Evolutionary conservation across 2,329 filamentous ascomycete species (phyloP), one percentile per base, ranked within the genome.

Genomic region (Colletotrichum agaves): DNA sequence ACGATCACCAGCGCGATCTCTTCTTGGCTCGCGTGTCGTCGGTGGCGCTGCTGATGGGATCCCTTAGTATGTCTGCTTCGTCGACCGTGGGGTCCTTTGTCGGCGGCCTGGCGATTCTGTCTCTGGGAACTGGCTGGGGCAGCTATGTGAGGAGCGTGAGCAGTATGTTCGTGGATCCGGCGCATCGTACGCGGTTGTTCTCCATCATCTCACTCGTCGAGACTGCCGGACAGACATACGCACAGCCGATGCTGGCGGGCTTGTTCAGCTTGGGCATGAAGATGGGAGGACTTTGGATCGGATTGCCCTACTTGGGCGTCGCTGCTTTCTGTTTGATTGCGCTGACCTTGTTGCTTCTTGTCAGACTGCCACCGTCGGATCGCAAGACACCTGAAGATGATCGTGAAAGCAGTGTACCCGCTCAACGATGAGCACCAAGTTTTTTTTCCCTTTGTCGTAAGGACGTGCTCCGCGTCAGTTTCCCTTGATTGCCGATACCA

Each of bases 231-330:
- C 69, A 70, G 60, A 61, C 75, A 11, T 77, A 75, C 70, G 46
- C 73, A n/a, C 69, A 67, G 17, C 74, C 75, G 15, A 67, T 71
- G 35, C 73, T 77, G 10, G 75, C 75, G 0, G 74, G 67, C 1
- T 69, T 77, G 1, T 77, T 76, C 49, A 72, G 72, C 4, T 60
- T 74, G 4, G 75, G 75, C 15, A 77, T 77, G 75, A 67, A 67
- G 31, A 50, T 74, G n/a, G 75, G 74, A 23, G 74, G 74, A 8
- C 19, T 56, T 6, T 75, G 74, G 74, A 73, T 76, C 10, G 75
- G 75, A 2, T 44, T 78, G 41, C 76, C 75, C 13, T 77, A 78
- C 55, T 61, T 78, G 35, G 76, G 74, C 1, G 71, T 78, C 13
- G 75, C 74, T 39, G 39, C 23, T 4, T 49, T 67, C 11, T 68